Evolutionary conservation across 768 basidiomycete genomes (phyloP), one percentile per base, ranked within the genome.

Genomic region (Krasilnikovozyma curviuscula): DNA sequence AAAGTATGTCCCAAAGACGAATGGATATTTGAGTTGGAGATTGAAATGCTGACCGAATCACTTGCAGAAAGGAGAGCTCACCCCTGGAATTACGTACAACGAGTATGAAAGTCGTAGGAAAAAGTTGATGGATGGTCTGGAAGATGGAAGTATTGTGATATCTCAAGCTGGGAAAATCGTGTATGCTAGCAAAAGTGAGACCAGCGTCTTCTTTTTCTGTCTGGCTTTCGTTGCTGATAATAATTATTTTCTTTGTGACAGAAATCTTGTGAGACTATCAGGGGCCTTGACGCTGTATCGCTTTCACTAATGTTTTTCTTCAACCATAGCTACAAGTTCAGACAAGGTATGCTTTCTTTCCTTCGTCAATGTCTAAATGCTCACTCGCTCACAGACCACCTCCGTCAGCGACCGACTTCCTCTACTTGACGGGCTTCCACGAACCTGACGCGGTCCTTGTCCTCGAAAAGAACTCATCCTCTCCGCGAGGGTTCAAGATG

Each of bases 361-460:
- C 25, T 2, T 54, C 3, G 2, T 43, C 3, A 12, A 21, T 6
- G 34, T 48, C 5, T 13, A 28, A 16, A n/a, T 27, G 10, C 5
- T 27, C 32, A n/a, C 19, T n/a, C 21, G 12, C 34, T 21, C 5
- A 33, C 2, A 30, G 14, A 7, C 27, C 35, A 18, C n/a, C 25
- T 18, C 19, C 3, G 3, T 23, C 43, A 65, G 63, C 63, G 10
- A 66, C 65, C 43, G 63, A 66, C 50, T 64, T 65, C 43, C 57
- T 55, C 81, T 97, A 98, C 63, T 69, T 98, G 13, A 93, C 93
- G 0, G 93, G 93, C 10, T 93, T 93, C 58, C 76, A 85, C 49
- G 91, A 97, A 61, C 83, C 88, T 1, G 81, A 91, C 48, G 75
- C 91, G 16, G 88, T 83, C 0, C 68, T 97, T 35, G 70, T 95